A percentile compares a stretch with the other conserved stretches of the same genome.
phyloP scores from a whole-genome alignment of 2,329 filamentous ascomycete species.

The Teratosphaeria gauchensis region DNA sequence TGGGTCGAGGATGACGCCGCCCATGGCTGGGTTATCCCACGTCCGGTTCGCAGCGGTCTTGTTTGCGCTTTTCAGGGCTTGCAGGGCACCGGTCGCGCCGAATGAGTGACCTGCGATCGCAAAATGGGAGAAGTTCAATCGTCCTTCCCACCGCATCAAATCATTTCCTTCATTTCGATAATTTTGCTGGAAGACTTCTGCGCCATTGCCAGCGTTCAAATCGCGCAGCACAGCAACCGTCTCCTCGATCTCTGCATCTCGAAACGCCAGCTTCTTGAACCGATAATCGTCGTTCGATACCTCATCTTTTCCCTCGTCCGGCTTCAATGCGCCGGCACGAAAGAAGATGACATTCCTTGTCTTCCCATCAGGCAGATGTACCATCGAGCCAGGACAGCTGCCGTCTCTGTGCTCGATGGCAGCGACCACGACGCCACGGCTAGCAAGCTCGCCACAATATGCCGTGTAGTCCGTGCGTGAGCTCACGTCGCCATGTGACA shows the following conservation, averaged over 20 bases:
- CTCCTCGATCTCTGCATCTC: constrained; percentile 38
- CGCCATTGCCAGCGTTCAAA: constrained; percentile 30
- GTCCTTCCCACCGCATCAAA: constrained; percentile 42
- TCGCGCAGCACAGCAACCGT: constrained; percentile 32
- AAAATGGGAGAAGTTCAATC: constrained; percentile 47
- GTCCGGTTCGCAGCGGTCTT: constrained; percentile 21
- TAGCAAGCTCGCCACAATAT: constrained; percentile 37
- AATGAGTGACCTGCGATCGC: constrained; percentile 56
- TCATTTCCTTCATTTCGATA: constrained; percentile 38
- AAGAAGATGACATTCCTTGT: constrained; percentile 30
- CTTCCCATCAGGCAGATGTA: constrained; percentile 31
- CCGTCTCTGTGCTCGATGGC: constrained; percentile 41
- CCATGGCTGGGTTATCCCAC: constrained; percentile 39
- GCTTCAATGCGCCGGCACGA: constrained; percentile 26
- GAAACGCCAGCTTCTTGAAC: constrained; percentile 33
- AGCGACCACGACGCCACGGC: constrained; percentile 37
- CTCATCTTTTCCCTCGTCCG: constrained; percentile 13
- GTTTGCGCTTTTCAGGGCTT: constrained; percentile 45
- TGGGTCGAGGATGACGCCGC: constrained; percentile 54
- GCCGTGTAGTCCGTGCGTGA: constrained; percentile 39
- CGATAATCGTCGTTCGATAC: constrained; percentile 28
- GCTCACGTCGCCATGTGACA: constrained; percentile 39
- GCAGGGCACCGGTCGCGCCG: constrained; percentile 55
- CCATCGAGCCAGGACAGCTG: constrained; percentile 34
- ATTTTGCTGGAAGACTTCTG: constrained; percentile 33